These are phyloP conservation scores for Mycena rebaudengoi DNA, from an alignment of 768 basidiomycete species.

Conservation along the genomic window DNA sequence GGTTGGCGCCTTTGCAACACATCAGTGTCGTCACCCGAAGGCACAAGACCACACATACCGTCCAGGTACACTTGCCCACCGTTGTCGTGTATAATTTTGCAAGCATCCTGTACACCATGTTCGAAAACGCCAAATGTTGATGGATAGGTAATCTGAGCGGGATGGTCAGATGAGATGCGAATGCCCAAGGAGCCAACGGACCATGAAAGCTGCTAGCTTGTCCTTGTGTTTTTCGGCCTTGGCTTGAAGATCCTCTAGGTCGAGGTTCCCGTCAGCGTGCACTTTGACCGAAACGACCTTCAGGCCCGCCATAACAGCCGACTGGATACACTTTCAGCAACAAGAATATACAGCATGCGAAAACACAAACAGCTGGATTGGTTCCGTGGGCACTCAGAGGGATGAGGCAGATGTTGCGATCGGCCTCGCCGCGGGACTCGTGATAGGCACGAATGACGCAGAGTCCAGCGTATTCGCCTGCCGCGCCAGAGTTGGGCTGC, in stretches of 20 bases:
- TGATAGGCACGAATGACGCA: slow-evolving; percentile 95
- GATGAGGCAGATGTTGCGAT: slow-evolving; percentile 92
- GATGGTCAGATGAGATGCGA: slow-evolving; percentile 1
- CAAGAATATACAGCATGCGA: not conserved
- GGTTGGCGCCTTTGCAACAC: too few relatives aligned
- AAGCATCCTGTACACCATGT: slow-evolving; percentile 87
- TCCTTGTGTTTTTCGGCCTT: slow-evolving; percentile 95
- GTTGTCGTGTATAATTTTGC: slow-evolving; percentile 91
- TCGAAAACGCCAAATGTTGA: slow-evolving; percentile 99
- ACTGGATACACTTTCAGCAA: slow-evolving; percentile 56
- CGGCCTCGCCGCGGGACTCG: slow-evolving; percentile 82
- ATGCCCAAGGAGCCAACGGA: slow-evolving; percentile 38
- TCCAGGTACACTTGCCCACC: slow-evolving; percentile 99
- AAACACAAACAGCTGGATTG: slow-evolving; percentile 86
- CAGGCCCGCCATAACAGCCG: slow-evolving; percentile 96
- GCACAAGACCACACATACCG: too few relatives aligned
- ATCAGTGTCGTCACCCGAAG: too few relatives aligned
- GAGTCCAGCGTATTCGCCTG: slow-evolving; percentile 97
- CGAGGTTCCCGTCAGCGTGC: slow-evolving; percentile 85
- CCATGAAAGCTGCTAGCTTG: slow-evolving; percentile 96
- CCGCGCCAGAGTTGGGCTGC: slow-evolving; percentile 99
- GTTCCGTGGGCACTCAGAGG: slow-evolving; percentile 98
- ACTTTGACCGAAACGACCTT: slow-evolving; percentile 97
- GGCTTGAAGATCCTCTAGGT: slow-evolving; percentile 81
- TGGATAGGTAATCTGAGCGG: slow-evolving; percentile 88